Base-by-base conservation (phyloP, 192 early-diverging fungal species). In the Podila horticola region DNA sequence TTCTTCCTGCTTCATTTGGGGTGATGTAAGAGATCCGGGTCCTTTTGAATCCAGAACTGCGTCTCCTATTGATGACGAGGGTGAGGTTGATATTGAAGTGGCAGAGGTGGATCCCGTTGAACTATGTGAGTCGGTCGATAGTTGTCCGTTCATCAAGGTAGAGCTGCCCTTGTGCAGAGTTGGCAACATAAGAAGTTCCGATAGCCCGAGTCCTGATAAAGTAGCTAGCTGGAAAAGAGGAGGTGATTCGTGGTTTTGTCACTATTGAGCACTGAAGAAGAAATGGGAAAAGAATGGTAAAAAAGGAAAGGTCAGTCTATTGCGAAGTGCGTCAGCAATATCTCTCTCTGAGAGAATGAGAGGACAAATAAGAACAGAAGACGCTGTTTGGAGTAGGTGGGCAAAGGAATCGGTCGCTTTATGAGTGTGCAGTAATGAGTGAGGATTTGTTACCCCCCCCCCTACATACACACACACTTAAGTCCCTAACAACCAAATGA, bases 61-160 rank as follows among this genome's bases (percentile, higher is more conserved):
- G 24, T 81, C 77, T 55, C 71, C 64, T 67, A 73, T 73, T 49
- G 77, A 73, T 0, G 77, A 81, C 0, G 77, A 73, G 19, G 77
- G 77, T 24, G 77, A 81, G 6, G 77, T 81, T 4, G 77, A 81
- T 57, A 59, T 81, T 10, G 77, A 81, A 5, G 67, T 73, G 33
- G 30, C 59, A 1, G 66, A 60, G 6, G 77, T 72, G 2, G 77
- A 81, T 8, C 72, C 77, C 29, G 49, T 66, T 59, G 77, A 81
- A 52, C 67, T 24, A 55, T 41, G 38, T 41, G 51, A 55, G 51
- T 55, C 62, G 5, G 64, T 31, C 9, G 58, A 29, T 31, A 13
- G 60, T 45, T 81, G 71, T 29, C 64, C 77, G 51, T 34, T 68
- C 48, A 73, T 66, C 66, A 69, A 59, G 30, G 59, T 30, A 65